Percentiles rank a stretch among this genome's conserved stretches.
phyloP scores from a whole-genome alignment of 2,329 filamentous ascomycete species.

The Colletotrichum zoysiae region DNA sequence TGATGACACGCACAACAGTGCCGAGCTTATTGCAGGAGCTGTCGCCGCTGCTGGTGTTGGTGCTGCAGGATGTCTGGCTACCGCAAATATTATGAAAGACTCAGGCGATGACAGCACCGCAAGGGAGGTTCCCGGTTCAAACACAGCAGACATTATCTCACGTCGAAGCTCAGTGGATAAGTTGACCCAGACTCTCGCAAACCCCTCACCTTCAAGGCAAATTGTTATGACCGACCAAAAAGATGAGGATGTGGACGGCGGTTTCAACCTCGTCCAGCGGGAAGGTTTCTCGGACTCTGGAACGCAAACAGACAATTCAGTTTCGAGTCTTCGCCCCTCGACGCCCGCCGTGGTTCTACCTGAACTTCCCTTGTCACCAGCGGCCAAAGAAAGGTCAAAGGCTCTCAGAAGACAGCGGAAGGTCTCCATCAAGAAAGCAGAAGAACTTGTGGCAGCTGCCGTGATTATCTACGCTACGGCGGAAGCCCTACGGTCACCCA shows the following conservation, averaged over 20 bases:
- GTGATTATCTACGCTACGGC: slow-evolving; percentile 67
- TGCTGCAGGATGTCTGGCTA: slow-evolving; percentile 8
- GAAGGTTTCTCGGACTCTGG: slow-evolving; percentile 32
- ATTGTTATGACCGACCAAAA: not conserved
- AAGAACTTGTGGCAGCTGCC: slow-evolving; percentile 66
- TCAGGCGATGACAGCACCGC: slow-evolving; percentile 11
- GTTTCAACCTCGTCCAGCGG: slow-evolving; percentile 14
- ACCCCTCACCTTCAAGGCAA: not conserved
- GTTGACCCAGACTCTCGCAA: slow-evolving; percentile 38
- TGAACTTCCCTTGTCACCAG: slow-evolving; percentile 53
- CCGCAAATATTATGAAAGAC: slow-evolving; percentile 8
- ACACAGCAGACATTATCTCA: slow-evolving; percentile 3
- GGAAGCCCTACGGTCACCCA: slow-evolving; percentile 59
- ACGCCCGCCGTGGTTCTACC: slow-evolving; percentile 64
- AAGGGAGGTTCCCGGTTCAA: not conserved
- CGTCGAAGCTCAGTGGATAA: slow-evolving; percentile 38
- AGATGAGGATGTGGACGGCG: slow-evolving; percentile 24
- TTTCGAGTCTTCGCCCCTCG: slow-evolving; percentile 55
- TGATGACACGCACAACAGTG: not conserved
- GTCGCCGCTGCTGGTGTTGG: slow-evolving; percentile 19
- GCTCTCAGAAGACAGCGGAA: slow-evolving; percentile 61
- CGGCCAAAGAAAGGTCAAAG: slow-evolving; percentile 56
- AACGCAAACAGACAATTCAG: slow-evolving; percentile 41
- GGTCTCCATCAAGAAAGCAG: slow-evolving; percentile 59
- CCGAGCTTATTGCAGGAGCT: slow-evolving; percentile 12